phyloP scores from a whole-genome alignment of 805 yeast species.

The Suhomyces emberorum region DNA sequence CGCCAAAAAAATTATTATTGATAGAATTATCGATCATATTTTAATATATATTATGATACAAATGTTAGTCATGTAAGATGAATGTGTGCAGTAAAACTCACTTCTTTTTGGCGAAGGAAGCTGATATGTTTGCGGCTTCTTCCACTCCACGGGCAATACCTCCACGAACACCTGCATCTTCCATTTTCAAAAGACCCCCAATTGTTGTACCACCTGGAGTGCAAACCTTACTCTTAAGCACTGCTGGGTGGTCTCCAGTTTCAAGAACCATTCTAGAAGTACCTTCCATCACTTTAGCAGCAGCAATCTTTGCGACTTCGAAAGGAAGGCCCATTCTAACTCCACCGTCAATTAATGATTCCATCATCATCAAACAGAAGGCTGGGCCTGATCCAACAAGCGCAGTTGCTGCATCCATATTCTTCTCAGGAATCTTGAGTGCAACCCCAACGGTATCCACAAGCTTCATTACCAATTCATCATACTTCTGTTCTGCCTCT shows the following conservation, averaged over 20 bases:
- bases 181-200: slow-evolving; percentile 90
- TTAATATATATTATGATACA: too few relatives aligned
- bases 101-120: slow-evolving; percentile 40
- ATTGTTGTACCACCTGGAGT: slow-evolving; percentile 99
- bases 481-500: slow-evolving; percentile 40
- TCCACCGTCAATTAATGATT: slow-evolving; percentile 91
- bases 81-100: neutral
- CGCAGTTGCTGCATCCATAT: slow-evolving; percentile 95
- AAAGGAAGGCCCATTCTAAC: slow-evolving; percentile 91
- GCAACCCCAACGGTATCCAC: slow-evolving; percentile 67
- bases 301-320: slow-evolving; percentile 76
- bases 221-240: slow-evolving; percentile 80
- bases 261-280: slow-evolving; percentile 85
- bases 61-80: too few relatives aligned
- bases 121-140: slow-evolving; percentile 85
- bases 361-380: slow-evolving; percentile 82
- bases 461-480: slow-evolving; percentile 49
- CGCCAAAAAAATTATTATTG: too few relatives aligned
- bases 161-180: slow-evolving; percentile 83
- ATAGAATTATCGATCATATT: too few relatives aligned
- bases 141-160: slow-evolving; percentile 86
- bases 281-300: slow-evolving; percentile 92
- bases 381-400: slow-evolving; percentile 98
- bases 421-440: slow-evolving; percentile 74
- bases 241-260: slow-evolving; percentile 85